Percentiles rank a stretch among this genome's conserved stretches.
These are phyloP conservation scores for Calonectria fujianensis DNA, from an alignment of 2,329 filamentous ascomycete species.

Conservation along the genomic window DNA sequence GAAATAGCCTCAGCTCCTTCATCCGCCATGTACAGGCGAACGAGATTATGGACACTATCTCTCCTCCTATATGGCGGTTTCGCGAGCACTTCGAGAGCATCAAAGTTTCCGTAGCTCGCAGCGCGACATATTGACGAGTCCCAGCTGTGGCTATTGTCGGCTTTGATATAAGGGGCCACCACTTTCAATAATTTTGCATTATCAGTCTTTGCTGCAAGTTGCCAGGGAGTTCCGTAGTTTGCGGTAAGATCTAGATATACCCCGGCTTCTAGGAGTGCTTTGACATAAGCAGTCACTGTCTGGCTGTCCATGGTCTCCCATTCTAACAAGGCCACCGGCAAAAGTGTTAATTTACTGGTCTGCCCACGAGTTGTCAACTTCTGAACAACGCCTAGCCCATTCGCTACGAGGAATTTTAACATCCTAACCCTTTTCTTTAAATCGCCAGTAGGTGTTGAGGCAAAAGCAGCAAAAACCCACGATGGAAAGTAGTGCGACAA, in stretches of 20 bases:
- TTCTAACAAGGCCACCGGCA: not conserved
- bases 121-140: not conserved
- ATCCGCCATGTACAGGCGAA: not conserved
- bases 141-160: not conserved
- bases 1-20: not conserved
- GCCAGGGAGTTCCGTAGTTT: not conserved
- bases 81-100: not conserved
- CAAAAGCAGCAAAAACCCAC: not conserved
- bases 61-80: not conserved
- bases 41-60: not conserved
- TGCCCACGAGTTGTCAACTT: too few species aligned
- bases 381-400: not conserved
- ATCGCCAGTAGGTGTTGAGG: not conserved
- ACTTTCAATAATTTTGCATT: not conserved
- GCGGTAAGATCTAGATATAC: not conserved
- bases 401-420: not conserved
- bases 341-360: too few species aligned
- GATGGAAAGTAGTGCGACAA: too few species aligned
- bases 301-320: not conserved
- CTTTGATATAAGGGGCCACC: not conserved
- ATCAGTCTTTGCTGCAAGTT: not conserved
- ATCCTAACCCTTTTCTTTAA: not conserved
- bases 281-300: not conserved
- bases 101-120: not conserved
- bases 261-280: not conserved